These are phyloP conservation scores for Emergomyces africanus DNA, from an alignment of 2,329 filamentous ascomycete genomes.

Conservation along the genomic window DNA sequence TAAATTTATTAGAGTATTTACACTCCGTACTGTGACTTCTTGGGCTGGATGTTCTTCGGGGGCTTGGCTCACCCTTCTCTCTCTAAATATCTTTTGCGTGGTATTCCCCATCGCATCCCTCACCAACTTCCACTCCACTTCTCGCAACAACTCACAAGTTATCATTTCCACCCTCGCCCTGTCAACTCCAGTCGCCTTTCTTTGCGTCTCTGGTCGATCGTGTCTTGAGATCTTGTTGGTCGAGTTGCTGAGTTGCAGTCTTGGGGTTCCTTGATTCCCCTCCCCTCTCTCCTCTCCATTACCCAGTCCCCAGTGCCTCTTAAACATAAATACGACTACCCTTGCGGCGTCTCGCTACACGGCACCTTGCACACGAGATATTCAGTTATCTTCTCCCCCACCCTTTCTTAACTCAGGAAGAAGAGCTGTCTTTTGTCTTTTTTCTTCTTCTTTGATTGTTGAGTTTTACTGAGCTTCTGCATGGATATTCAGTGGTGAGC, in stretches of 20 bases:
- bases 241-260: constrained; percentile 1
- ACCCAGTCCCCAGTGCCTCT: neutral
- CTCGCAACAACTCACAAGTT: neutral
- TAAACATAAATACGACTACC: neutral
- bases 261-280: neutral
- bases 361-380: neutral
- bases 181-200: neutral
- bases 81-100: no score
- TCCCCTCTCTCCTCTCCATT: neutral
- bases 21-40: no score
- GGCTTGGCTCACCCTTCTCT: neutral
- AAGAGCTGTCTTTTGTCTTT: neutral
- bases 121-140: neutral
- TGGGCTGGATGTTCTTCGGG: no score
- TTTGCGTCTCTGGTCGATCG: neutral
- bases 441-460: neutral
- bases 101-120: neutral
- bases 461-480: neutral
- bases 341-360: neutral
- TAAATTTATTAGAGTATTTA: no score
- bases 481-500: neutral
- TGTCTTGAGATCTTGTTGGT: neutral
- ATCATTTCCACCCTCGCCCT: neutral
- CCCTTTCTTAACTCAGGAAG: neutral
- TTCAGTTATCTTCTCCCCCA: neutral